These are phyloP conservation scores for Kwoniella shivajii DNA, from an alignment of 1,284 basidiomycete species.

Conservation along the genomic window DNA sequence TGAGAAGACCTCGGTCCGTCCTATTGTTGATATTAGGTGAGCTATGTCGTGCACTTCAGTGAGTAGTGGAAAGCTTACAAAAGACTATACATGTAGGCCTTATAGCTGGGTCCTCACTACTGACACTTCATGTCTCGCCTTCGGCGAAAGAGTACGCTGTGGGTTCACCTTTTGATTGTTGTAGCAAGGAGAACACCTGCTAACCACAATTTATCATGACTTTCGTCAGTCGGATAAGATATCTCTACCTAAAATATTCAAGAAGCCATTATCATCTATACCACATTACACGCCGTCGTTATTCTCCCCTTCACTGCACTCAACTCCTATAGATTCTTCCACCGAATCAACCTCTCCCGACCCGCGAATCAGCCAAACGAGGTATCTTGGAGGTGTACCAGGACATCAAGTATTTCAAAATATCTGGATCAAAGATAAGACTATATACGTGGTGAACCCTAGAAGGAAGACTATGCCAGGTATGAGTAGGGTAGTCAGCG, in stretches of 20 bases:
- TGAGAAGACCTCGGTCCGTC: not conserved
- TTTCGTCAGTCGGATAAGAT: conserved; percentile 1
- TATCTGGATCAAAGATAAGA: conserved; percentile 21
- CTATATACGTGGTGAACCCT: conserved; percentile 18
- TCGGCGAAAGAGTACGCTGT: not conserved
- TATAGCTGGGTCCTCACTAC: not conserved
- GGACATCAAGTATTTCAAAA: conserved; percentile 29
- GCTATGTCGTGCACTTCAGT: not conserved
- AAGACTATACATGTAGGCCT: too few species aligned
- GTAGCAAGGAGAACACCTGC: not conserved
- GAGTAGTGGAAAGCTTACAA: too few species aligned
- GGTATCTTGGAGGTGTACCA: conserved; percentile 24
- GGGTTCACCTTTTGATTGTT: not conserved
- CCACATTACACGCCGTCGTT: not conserved
- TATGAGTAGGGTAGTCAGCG: conserved; percentile 19
- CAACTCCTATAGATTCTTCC: not conserved
- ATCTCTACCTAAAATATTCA: not conserved
- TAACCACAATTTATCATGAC: not conserved
- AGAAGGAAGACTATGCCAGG: conserved; percentile 11
- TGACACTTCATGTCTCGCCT: not conserved
- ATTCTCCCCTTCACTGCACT: conserved; percentile 1
- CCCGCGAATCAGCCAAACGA: conserved; percentile 8
- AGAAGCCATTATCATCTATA: not conserved
- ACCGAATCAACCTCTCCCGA: conserved; percentile 5
- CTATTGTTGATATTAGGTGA: not conserved